phyloP scores from a whole-genome alignment of 1,284 basidiomycete species.

The Heterobasidion occidentale region DNA sequence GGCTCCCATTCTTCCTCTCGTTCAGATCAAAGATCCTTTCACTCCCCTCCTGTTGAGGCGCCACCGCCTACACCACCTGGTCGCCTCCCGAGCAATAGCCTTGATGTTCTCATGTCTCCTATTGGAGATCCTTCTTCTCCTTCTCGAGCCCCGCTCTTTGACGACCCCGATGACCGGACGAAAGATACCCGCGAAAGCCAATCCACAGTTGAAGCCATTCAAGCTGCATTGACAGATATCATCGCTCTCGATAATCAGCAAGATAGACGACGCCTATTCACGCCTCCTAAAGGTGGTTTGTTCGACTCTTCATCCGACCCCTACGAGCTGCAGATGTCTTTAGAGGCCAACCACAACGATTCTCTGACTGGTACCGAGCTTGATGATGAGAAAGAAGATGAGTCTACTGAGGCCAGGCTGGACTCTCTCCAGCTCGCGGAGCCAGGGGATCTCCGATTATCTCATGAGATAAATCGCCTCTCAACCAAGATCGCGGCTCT shows the following conservation, averaged over 20 bases:
- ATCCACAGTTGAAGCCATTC: slow-evolving; percentile 83
- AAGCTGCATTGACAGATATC: slow-evolving; percentile 90
- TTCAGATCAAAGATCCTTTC: neutral
- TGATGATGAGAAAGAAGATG: slow-evolving; percentile 36
- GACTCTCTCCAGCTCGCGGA: slow-evolving; percentile 64
- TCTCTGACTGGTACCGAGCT: slow-evolving; percentile 26
- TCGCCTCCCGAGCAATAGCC: slow-evolving; percentile 24
- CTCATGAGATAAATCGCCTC: slow-evolving; percentile 74
- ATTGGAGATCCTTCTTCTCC: slow-evolving; percentile 38
- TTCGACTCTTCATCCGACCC: slow-evolving; percentile 3
- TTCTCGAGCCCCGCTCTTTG: slow-evolving; percentile 69
- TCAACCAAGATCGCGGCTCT: slow-evolving; percentile 70
- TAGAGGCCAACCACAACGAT: slow-evolving; percentile 12
- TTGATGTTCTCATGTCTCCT: slow-evolving; percentile 75
- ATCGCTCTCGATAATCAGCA: slow-evolving; percentile 73
- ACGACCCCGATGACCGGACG: slow-evolving; percentile 59
- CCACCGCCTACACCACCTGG: neutral
- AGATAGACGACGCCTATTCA: slow-evolving; percentile 10
- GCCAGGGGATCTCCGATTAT: slow-evolving; percentile 82
- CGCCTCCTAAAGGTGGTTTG: slow-evolving; percentile 2
- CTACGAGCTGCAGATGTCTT: neutral
- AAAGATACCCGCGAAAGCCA: slow-evolving; percentile 54
- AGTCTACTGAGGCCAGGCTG: slow-evolving; percentile 34
- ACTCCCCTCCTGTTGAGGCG: neutral
- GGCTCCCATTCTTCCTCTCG: slow-evolving; percentile 7